These are phyloP conservation scores for Cryptococcus sp. DNA, from an alignment of 1,284 basidiomycete species.

Conservation along the genomic window DNA sequence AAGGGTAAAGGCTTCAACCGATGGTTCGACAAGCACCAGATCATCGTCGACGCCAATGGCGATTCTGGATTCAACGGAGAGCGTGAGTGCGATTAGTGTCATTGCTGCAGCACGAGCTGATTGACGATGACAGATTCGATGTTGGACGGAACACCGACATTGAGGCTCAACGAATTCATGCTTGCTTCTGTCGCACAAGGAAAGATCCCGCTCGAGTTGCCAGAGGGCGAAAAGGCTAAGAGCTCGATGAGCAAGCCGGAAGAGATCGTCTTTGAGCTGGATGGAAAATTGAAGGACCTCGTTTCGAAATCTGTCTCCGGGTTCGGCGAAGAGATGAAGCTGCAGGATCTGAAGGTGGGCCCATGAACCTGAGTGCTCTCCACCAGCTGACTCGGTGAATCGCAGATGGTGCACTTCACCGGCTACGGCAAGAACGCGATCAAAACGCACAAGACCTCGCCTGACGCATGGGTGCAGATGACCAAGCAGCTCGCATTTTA, in stretches of 20 bases:
- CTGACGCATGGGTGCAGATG: conserved; percentile 93
- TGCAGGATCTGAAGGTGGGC: conserved; percentile 77
- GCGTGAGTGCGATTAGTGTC: conserved; percentile 38
- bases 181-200: conserved; percentile 74
- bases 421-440: conserved; percentile 88
- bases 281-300: conserved; percentile 56
- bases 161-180: conserved; percentile 93
- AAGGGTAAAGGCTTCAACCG: conserved; percentile 70
- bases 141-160: conserved; percentile 86
- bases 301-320: conserved; percentile 62
- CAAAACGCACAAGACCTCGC: conserved; percentile 85
- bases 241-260: conserved; percentile 60
- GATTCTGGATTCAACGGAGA: conserved; percentile 81
- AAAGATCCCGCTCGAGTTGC: conserved; percentile 67
- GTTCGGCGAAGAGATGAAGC: conserved; percentile 74
- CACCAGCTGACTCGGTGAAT: not conserved
- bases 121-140: conserved; percentile 44
- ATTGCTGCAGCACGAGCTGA: not conserved
- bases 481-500: conserved; percentile 94
- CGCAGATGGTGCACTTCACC: conserved; percentile 78
- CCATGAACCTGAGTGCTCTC: not conserved
- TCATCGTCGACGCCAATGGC: conserved; percentile 89
- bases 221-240: conserved; percentile 51
- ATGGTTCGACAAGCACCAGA: conserved; percentile 97
- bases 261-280: conserved; percentile 73